These are phyloP conservation scores for Tympanopsis confertula DNA, from an alignment of 2,329 filamentous ascomycete species.

Conservation along the genomic window DNA sequence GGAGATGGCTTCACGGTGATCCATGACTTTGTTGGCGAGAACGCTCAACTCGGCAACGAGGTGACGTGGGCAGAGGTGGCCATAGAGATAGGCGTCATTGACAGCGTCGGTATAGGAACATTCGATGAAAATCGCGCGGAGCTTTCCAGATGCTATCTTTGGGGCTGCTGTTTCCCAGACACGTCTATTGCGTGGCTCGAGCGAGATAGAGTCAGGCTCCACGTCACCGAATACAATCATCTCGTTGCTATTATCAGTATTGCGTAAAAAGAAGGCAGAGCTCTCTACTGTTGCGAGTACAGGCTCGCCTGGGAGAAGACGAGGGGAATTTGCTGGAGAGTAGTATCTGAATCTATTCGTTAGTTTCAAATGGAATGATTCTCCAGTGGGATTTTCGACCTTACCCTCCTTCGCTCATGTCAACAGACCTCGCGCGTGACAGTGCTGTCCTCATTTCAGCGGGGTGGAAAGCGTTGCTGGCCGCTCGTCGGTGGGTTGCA, in stretches of 20 bases:
- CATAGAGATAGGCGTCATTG: constrained; percentile 45
- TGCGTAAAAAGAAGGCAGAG: constrained; percentile 52
- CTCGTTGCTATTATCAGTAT: constrained; percentile 34
- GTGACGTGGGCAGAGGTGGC: constrained; percentile 51
- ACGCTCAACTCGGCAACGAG: constrained; percentile 42
- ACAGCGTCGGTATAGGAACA: constrained; percentile 50
- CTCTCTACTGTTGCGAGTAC: constrained; percentile 26
- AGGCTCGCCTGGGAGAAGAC: constrained; percentile 4
- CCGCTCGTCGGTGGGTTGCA: constrained; percentile 20
- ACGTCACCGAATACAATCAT: constrained; percentile 58
- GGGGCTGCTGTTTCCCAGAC: constrained; percentile 52
- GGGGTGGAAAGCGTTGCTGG: constrained; percentile 25
- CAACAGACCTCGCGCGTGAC: too few relatives aligned
- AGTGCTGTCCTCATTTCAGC: too few relatives aligned
- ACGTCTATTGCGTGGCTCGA: constrained; percentile 39
- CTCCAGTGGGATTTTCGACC: too few relatives aligned
- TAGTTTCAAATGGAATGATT: too few relatives aligned
- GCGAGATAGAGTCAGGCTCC: constrained; percentile 48
- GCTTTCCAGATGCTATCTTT: constrained; percentile 39
- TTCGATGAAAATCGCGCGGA: constrained; percentile 53
- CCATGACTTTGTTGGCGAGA: constrained; percentile 38
- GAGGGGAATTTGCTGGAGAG: background rate
- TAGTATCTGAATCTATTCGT: background rate
- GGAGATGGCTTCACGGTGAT: constrained; percentile 20
- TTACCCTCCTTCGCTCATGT: background rate